Conservation (phyloP, 306 rosid genomes). For the Cajanus cajan region DNA sequence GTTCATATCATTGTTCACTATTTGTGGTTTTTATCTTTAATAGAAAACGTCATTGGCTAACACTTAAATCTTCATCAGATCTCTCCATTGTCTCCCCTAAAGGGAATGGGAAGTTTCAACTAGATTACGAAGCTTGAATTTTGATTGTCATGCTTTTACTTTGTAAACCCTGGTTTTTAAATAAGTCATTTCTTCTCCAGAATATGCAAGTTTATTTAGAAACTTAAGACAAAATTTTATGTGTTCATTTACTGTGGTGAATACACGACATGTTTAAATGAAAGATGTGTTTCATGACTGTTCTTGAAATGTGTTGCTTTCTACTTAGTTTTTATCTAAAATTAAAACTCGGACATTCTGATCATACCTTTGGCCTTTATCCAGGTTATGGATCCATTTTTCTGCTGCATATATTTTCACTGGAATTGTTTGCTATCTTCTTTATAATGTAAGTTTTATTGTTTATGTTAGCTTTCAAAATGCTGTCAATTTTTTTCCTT, state of each 20-base stretch:
- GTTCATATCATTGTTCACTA: too few relatives aligned
- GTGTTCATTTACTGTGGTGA: background rate
- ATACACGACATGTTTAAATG: background rate
- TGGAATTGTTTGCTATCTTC: slow-evolving; percentile 87
- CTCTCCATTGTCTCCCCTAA: background rate
- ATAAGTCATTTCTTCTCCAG: background rate
- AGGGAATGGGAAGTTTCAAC: background rate
- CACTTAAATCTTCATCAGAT: background rate
- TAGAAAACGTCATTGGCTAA: background rate
- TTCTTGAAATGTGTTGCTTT: background rate
- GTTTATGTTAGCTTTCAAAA: slow-evolving; percentile 24
- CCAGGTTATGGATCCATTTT: slow-evolving; percentile 90
- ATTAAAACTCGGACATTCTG: slow-evolving; percentile 35
- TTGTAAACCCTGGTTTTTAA: background rate
- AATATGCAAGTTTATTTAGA: background rate
- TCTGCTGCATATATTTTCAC: slow-evolving; percentile 75
- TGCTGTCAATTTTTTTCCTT: slow-evolving; percentile 6
- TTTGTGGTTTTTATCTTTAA: background rate
- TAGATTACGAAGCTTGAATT: background rate
- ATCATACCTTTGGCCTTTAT: slow-evolving; percentile 37
- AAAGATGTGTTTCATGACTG: slow-evolving; percentile 3
- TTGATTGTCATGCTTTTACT: background rate
- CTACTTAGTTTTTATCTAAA: background rate
- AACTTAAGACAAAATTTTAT: background rate
- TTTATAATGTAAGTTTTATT: slow-evolving; percentile 63